These are phyloP conservation scores for Cylindrotheca fusiformis DNA, from an alignment of 108 stramenopile species.

Conservation along the genomic window DNA sequence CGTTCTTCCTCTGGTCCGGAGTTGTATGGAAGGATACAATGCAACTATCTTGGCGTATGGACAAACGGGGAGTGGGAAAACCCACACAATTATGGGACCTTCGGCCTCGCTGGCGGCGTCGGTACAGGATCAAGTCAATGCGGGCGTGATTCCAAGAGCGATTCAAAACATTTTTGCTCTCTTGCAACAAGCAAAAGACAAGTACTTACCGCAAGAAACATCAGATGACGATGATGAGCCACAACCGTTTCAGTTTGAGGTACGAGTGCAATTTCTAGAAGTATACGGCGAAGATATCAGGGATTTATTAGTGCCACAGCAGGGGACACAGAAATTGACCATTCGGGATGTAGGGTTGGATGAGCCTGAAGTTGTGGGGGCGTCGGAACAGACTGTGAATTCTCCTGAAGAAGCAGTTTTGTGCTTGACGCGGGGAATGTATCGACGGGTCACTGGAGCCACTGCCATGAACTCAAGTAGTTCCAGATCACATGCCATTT, in stretches of 20 bases:
- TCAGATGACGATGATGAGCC: not conserved
- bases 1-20: slow-evolving; percentile 53
- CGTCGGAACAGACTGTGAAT: slow-evolving; percentile 64
- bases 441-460: slow-evolving; percentile 84
- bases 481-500: slow-evolving; percentile 86
- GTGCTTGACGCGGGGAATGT: slow-evolving; percentile 77
- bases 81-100: slow-evolving; percentile 56
- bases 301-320: slow-evolving; percentile 72
- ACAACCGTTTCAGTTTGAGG: slow-evolving; percentile 47
- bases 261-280: slow-evolving; percentile 82
- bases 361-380: slow-evolving; percentile 87
- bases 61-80: slow-evolving; percentile 93
- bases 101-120: slow-evolving; percentile 16
- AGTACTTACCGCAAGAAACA: slow-evolving; percentile 4
- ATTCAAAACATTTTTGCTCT: slow-evolving; percentile 55
- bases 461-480: slow-evolving; percentile 89
- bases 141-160: slow-evolving; percentile 80
- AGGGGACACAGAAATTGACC: slow-evolving; percentile 38
- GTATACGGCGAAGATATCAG: slow-evolving; percentile 88
- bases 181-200: slow-evolving; percentile 24
- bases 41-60: slow-evolving; percentile 96
- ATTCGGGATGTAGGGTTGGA: slow-evolving; percentile 65
- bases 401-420: slow-evolving; percentile 83
- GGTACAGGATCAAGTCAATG: slow-evolving; percentile 42
- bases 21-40: slow-evolving; percentile 92